Conservation (phyloP, 129 eudicot species). For the Flaveria linearis region DNA sequence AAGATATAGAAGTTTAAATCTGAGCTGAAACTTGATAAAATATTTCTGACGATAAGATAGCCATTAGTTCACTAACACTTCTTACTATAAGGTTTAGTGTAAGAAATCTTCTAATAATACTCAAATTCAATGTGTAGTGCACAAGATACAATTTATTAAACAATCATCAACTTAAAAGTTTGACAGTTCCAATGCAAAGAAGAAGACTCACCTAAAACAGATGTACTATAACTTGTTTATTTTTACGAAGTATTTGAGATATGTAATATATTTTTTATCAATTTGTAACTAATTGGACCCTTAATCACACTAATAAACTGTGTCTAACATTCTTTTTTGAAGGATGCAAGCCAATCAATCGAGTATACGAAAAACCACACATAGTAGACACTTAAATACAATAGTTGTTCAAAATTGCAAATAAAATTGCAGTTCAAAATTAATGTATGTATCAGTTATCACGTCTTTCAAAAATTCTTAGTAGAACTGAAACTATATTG, state of each 20-base stretch:
- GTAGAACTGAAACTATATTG: not conserved
- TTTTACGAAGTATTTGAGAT: not conserved
- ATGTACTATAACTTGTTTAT: not conserved
- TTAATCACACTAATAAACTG: not conserved
- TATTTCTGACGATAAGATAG: not conserved
- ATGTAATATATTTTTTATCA: not conserved
- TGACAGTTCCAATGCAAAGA: not conserved
- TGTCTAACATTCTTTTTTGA: not conserved
- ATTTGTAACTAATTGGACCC: not conserved
- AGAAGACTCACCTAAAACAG: not conserved
- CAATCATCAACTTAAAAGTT: conserved; percentile 7
- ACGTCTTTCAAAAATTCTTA: not conserved
- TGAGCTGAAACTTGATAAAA: not conserved
- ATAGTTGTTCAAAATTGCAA: not conserved
- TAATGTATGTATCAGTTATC: not conserved
- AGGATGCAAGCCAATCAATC: not conserved
- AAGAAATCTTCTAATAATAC: not conserved
- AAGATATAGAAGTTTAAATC: not conserved
- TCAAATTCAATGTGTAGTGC: not conserved
- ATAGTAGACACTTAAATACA: not conserved
- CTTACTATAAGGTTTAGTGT: not conserved
- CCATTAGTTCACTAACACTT: conserved; percentile 3
- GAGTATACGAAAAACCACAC: not conserved
- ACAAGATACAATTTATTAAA: not conserved
- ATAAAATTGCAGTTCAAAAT: not conserved